A percentile compares a stretch with the other conserved stretches of the same genome.
Evolutionary conservation across 805 yeast genomes (phyloP).

Genomic region (Wickerhamomyces rabaulensis): DNA sequence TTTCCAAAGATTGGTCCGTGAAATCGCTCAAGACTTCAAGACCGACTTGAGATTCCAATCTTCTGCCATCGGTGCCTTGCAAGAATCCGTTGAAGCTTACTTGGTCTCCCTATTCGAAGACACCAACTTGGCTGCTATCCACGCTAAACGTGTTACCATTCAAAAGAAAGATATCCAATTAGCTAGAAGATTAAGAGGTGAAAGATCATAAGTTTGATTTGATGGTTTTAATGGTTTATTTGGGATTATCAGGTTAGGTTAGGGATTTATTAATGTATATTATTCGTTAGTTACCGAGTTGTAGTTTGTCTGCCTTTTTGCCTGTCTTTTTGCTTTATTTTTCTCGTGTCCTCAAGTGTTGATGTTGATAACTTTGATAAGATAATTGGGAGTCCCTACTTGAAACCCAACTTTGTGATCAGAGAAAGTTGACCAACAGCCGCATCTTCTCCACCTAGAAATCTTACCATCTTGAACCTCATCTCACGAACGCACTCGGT

Average conservation of each 20-base stretch:
- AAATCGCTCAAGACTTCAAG: constrained; percentile 90
- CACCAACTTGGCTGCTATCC: constrained; percentile 96
- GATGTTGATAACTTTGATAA: too few species aligned
- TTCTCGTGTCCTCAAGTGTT: too few species aligned
- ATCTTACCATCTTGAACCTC: too few species aligned
- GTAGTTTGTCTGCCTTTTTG: not conserved
- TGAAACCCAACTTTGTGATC: too few species aligned
- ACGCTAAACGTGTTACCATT: constrained; percentile 97
- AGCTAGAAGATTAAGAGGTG: constrained; percentile 97
- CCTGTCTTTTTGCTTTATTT: too few species aligned
- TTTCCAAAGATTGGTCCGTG: constrained; percentile 94
- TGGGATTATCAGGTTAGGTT: not conserved
- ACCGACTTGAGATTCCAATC: constrained; percentile 94
- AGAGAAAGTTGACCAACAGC: too few species aligned
- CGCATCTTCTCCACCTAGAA: too few species aligned
- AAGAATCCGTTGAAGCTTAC: constrained; percentile 98
- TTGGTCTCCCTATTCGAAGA: constrained; percentile 93
- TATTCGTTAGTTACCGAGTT: not conserved
- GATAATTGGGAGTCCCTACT: too few species aligned
- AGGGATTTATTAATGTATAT: not conserved
- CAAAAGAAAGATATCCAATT: constrained; percentile 97
- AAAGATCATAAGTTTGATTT: constrained; percentile 56
- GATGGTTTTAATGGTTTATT: not conserved
- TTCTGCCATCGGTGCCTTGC: constrained; percentile 94
- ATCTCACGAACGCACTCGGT: too few species aligned